Conservation (phyloP, 2,329 filamentous ascomycete genomes). For the Simplicillium aogashimaense region DNA sequence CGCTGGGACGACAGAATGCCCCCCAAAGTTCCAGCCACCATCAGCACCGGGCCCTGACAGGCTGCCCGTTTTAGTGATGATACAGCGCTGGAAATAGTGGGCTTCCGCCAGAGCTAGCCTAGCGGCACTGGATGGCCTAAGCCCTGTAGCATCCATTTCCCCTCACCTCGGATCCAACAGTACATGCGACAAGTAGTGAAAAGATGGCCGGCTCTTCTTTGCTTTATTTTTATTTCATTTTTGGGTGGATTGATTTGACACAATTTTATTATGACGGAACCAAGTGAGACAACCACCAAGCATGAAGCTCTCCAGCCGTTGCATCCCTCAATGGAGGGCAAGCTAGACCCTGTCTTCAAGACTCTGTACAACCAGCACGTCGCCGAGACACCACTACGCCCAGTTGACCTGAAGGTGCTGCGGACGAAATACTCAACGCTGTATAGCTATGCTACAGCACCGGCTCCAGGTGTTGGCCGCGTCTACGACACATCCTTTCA, state of each 20-base stretch:
- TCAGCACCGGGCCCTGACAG: no score
- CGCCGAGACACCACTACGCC: slow-evolving; percentile 26
- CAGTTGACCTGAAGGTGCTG: slow-evolving; percentile 27
- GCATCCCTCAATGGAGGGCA: slow-evolving; percentile 33
- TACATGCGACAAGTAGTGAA: no score
- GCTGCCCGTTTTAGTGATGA: no score
- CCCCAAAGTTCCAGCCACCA: no score
- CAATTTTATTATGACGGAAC: no score
- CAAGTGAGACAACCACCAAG: slow-evolving; percentile 5
- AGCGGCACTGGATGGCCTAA: no score
- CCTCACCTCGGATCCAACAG: background rate
- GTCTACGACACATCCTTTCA: slow-evolving; percentile 26
- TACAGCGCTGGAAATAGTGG: background rate
- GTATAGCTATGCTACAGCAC: slow-evolving; percentile 32
- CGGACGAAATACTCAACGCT: slow-evolving; percentile 31
- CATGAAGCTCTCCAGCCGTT: slow-evolving; percentile 38
- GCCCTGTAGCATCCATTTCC: no score
- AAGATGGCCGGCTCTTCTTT: no score
- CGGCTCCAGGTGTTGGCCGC: slow-evolving; percentile 27
- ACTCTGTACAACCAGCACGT: slow-evolving; percentile 36
- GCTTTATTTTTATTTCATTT: no score
- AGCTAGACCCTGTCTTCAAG: slow-evolving; percentile 35
- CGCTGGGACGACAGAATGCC: no score
- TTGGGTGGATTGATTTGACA: no score
- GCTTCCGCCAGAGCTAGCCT: no score